phyloP scores from a whole-genome alignment of 768 basidiomycete genomes.

The Jaapia argillacea region DNA sequence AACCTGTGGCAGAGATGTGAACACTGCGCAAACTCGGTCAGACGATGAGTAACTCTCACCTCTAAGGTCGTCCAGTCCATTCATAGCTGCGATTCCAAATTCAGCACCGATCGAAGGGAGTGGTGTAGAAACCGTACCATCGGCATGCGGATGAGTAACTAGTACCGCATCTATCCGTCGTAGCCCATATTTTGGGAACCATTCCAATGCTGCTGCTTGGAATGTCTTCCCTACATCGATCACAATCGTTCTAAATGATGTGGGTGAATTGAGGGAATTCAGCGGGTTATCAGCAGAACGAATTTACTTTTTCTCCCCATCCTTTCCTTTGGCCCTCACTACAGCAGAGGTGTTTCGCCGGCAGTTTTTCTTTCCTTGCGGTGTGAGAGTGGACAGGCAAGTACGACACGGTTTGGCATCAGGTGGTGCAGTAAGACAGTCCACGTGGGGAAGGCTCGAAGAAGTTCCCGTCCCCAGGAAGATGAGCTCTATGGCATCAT shows the following conservation, averaged over 20 bases:
- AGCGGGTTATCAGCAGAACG: not conserved
- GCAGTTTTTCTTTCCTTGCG: constrained; percentile 74
- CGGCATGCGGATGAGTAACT: constrained; percentile 84
- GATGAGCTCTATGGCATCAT: constrained; percentile 45
- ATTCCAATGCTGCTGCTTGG: constrained; percentile 40
- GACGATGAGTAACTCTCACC: constrained; percentile 32
- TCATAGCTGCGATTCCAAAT: constrained; percentile 50
- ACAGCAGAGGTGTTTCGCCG: constrained; percentile 77
- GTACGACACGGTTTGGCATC: constrained; percentile 43
- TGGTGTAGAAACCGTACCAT: constrained; percentile 32
- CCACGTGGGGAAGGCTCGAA: constrained; percentile 54
- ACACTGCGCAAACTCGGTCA: no score
- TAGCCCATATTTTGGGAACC: constrained; percentile 66
- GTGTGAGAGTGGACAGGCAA: constrained; percentile 55
- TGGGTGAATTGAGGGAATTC: not conserved
- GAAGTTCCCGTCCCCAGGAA: constrained; percentile 84
- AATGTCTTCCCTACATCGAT: constrained; percentile 87
- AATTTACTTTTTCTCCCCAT: constrained; percentile 41
- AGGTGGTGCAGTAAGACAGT: constrained; percentile 67
- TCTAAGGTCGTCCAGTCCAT: constrained; percentile 83
- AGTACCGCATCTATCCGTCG: constrained; percentile 66
- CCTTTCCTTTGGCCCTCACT: constrained; percentile 34
- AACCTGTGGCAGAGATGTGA: constrained; percentile 32
- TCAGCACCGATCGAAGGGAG: not conserved
- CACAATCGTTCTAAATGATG: constrained; percentile 66